These are phyloP conservation scores for Scheffersomyces titani DNA, from an alignment of 1,139 yeast species.

Conservation along the genomic window DNA sequence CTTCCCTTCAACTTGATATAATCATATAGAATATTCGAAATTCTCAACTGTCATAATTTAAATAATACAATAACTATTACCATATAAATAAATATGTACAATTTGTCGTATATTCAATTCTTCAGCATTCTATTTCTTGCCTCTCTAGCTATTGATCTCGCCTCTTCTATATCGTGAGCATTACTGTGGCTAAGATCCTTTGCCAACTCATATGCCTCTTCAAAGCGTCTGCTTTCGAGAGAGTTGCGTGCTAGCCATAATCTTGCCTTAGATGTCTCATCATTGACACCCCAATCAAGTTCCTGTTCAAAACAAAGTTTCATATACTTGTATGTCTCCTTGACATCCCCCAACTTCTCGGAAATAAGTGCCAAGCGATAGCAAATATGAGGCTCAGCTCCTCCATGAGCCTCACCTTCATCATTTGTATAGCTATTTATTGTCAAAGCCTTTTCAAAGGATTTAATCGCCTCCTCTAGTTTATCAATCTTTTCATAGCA, in stretches of 20 bases:
- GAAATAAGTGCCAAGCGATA: conserved; percentile 70
- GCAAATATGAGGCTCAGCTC: conserved; percentile 52
- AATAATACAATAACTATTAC: background rate
- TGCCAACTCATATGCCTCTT: conserved; percentile 74
- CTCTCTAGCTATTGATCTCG: conserved; percentile 79
- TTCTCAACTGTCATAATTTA: background rate
- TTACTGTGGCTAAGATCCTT: conserved; percentile 74
- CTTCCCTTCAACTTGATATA: background rate
- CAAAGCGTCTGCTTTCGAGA: conserved; percentile 55
- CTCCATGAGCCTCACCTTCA: conserved; percentile 14
- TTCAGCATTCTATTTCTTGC: conserved; percentile 49
- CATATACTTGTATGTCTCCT: conserved; percentile 68
- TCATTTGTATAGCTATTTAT: conserved; percentile 39
- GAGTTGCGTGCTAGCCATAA: conserved; percentile 85
- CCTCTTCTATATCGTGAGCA: conserved; percentile 87
- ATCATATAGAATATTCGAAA: background rate
- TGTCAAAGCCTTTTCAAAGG: conserved; percentile 57
- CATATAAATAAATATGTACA: conserved; percentile 1
- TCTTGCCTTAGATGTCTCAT: conserved; percentile 79
- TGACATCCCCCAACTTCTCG: conserved; percentile 48
- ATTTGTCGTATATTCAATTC: conserved; percentile 1
- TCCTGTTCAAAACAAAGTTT: conserved; percentile 71
- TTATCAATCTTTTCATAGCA: conserved; percentile 84
- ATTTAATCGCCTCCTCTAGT: conserved; percentile 61
- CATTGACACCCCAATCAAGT: conserved; percentile 64